Percentiles rank a stretch among this genome's conserved stretches.
Conservation (phyloP, 768 basidiomycete genomes). For the Tylopilus cervinicoccineus region DNA sequence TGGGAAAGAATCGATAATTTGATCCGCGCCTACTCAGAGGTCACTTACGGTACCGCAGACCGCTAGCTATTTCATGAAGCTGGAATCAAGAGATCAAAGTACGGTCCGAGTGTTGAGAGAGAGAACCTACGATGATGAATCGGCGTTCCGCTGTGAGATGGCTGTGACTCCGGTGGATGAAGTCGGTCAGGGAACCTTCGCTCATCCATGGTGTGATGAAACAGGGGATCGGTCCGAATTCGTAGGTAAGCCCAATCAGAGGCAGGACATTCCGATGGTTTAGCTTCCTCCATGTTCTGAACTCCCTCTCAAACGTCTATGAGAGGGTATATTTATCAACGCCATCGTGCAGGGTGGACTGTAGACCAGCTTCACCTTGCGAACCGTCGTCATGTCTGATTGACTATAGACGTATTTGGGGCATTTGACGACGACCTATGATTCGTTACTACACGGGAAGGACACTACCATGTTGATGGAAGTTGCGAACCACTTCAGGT, state of each 20-base stretch:
- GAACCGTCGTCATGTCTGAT: not conserved
- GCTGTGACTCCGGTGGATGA: slow-evolving; percentile 1
- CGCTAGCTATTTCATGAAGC: slow-evolving; percentile 11
- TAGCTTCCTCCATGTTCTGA: slow-evolving; percentile 1
- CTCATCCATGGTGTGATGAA: slow-evolving; percentile 14
- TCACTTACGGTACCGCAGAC: slow-evolving; percentile 10
- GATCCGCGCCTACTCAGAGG: not conserved
- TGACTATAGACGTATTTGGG: slow-evolving; percentile 1
- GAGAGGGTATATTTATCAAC: not conserved
- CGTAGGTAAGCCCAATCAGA: slow-evolving; percentile 10
- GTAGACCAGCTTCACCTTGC: slow-evolving; percentile 5
- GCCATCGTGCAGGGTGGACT: not conserved
- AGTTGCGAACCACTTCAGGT: slow-evolving; percentile 11
- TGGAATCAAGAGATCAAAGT: not conserved
- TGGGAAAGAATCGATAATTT: not conserved
- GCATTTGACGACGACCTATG: slow-evolving; percentile 11
- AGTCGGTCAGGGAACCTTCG: slow-evolving; percentile 9
- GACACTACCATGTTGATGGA: not conserved
- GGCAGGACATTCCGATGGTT: slow-evolving; percentile 11
- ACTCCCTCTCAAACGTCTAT: slow-evolving; percentile 11
- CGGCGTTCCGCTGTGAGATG: slow-evolving; percentile 2
- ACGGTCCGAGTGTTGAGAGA: not conserved
- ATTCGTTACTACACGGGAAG: not conserved
- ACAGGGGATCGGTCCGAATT: slow-evolving; percentile 6
- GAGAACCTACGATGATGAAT: slow-evolving; percentile 2